Evolutionary conservation across 1,284 basidiomycete species (phyloP).

Genomic region (Puccinia novopanici): DNA sequence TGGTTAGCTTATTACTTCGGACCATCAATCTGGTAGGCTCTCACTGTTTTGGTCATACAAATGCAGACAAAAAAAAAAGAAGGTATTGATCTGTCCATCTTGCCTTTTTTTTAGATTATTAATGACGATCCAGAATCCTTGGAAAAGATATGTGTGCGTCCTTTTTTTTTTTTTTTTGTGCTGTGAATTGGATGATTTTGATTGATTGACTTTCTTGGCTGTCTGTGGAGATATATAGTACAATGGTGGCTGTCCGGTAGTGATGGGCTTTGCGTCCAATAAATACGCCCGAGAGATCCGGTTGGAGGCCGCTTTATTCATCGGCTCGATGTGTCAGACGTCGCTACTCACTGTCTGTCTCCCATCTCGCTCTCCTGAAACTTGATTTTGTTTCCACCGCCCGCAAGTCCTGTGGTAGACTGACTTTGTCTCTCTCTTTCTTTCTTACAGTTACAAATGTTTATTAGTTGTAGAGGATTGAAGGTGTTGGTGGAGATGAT

Average conservation of each 20-base stretch:
- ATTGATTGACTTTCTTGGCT: slow-evolving; percentile 12
- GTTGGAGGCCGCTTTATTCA: slow-evolving; percentile 91
- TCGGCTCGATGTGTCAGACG: slow-evolving; percentile 85
- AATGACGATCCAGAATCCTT: slow-evolving; percentile 79
- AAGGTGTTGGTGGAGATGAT: slow-evolving; percentile 91
- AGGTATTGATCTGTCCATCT: neutral
- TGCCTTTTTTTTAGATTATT: slow-evolving; percentile 68
- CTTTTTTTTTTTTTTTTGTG: neutral
- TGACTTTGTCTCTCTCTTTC: neutral
- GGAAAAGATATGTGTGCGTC: slow-evolving; percentile 84
- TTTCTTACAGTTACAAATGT: slow-evolving; percentile 74
- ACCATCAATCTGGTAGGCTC: slow-evolving; percentile 77
- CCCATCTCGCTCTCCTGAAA: neutral
- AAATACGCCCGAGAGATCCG: slow-evolving; percentile 89
- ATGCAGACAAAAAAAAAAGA: too few relatives aligned
- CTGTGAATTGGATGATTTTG: slow-evolving; percentile 43
- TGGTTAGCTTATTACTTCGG: slow-evolving; percentile 77
- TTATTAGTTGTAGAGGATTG: slow-evolving; percentile 91
- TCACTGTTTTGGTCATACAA: too few relatives aligned
- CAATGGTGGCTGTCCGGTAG: slow-evolving; percentile 58
- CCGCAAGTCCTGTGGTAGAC: too few relatives aligned
- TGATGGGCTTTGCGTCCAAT: slow-evolving; percentile 81
- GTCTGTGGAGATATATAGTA: slow-evolving; percentile 52
- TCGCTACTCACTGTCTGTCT: slow-evolving; percentile 73
- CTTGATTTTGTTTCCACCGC: neutral